Percentiles rank a stretch among this genome's conserved stretches.
Conservation (phyloP, 768 basidiomycete species). For the Boletus patriciae region DNA sequence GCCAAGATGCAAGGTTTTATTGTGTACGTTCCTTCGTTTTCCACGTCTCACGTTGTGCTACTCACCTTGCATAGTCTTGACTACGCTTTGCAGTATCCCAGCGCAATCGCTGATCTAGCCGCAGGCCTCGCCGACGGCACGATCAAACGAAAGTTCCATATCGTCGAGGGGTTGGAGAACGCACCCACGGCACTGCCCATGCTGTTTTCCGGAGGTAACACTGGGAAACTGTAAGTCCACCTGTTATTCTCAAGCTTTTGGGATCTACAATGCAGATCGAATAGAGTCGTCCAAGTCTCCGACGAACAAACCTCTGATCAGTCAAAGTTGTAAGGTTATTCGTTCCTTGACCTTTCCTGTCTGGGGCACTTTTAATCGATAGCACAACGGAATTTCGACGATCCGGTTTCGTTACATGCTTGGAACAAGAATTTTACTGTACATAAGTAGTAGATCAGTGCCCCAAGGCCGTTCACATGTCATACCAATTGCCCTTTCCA, state of each 20-base stretch:
- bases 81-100: slow-evolving; percentile 59
- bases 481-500: slow-evolving; percentile 5
- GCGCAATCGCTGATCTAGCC: slow-evolving; percentile 57
- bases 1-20: slow-evolving; percentile 85
- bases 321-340: slow-evolving; percentile 8
- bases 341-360: not conserved
- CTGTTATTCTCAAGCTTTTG: not conserved
- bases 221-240: slow-evolving; percentile 62
- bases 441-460: slow-evolving; percentile 4
- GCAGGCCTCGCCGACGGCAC: slow-evolving; percentile 62
- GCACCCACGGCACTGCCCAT: slow-evolving; percentile 69
- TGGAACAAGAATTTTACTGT: slow-evolving; percentile 12
- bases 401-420: not conserved
- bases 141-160: slow-evolving; percentile 78
- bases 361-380: not conserved
- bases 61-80: slow-evolving; percentile 56
- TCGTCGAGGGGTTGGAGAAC: slow-evolving; percentile 72
- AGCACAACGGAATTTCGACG: not conserved
- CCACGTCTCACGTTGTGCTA: not conserved
- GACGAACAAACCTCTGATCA: slow-evolving; percentile 32
- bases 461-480: not conserved
- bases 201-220: slow-evolving; percentile 76
- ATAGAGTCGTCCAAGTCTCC: slow-evolving; percentile 60
- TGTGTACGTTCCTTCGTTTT: slow-evolving; percentile 47
- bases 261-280: slow-evolving; percentile 7